These are phyloP conservation scores for Raphidocelis subcapitata DNA, from an alignment of 139 green algal species.

Conservation along the genomic window DNA sequence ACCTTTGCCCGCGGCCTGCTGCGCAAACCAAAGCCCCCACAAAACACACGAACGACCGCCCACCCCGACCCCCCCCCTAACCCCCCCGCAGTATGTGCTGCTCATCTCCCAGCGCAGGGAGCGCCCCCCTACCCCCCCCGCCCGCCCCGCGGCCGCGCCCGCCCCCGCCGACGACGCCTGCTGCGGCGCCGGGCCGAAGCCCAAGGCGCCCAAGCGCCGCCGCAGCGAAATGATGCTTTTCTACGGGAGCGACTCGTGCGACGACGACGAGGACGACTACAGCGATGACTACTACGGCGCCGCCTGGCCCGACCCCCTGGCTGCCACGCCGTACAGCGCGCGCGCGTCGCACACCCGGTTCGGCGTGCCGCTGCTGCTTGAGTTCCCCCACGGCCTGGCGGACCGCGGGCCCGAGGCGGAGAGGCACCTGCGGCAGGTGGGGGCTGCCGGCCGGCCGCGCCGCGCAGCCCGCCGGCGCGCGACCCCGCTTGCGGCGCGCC, in stretches of 20 bases:
- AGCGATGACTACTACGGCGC: slow-evolving; percentile 5
- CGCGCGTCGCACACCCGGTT: background rate
- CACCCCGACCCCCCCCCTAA: no score
- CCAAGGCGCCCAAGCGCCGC: no score
- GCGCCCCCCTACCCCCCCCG: background rate
- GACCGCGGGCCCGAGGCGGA: slow-evolving; percentile 32
- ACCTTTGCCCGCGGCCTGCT: no score
- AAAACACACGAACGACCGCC: no score
- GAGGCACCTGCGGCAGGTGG: background rate
- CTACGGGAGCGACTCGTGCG: background rate
- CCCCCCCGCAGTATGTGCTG: no score
- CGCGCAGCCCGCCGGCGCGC: no score
- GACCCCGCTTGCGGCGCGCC: no score
- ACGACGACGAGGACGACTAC: background rate
- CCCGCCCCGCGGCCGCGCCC: background rate
- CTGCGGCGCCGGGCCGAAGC: no score
- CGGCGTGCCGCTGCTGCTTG: slow-evolving; percentile 30
- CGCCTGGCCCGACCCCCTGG: background rate
- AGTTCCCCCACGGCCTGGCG: slow-evolving; percentile 5
- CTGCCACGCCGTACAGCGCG: background rate
- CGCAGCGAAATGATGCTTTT: no score
- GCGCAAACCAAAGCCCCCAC: no score
- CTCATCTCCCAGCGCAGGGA: background rate
- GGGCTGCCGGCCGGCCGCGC: no score
- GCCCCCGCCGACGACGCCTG: background rate